Evolutionary conservation across 352 stramenopile genomes (phyloP), one percentile per base, ranked within the genome.

Genomic region (Pythium brachiatum): DNA sequence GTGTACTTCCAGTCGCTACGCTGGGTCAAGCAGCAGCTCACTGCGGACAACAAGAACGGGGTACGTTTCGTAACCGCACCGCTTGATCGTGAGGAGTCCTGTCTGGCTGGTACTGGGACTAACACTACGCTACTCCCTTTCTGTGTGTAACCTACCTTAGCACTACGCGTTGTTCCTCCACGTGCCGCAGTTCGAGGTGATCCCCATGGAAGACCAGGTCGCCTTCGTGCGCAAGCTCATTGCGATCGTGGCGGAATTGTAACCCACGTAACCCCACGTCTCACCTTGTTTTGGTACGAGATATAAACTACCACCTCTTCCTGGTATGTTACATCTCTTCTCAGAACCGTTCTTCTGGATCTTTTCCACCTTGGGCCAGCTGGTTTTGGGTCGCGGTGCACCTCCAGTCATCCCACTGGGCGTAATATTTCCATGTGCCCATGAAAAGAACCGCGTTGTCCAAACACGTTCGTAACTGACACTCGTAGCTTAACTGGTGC

Each of bases 1-100:
- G 84, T 92, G 16, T 95, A 91, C 76, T 95, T 81, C 64, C 66
- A 78, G 31, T 93, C 83, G 68, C 79, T 95, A 15, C 64, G 81
- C 36, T 90, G 83, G 81, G 64, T 72, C 61, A 81, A 89, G 36
- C 51, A 67, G 21, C 74, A 66, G 34, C 52, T 60, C 27, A 23
- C 16, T 25, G 55, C 82, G 26, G 64, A 60, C 20, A 56, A 41
- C 57, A 75, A 77, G 47, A 66, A 63, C 11, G 36, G 72, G 51
- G 73, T 86, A 64, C 50, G 26, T 53, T 13, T n/a, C n/a, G n/a
- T n/a, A n/a, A n/a, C n/a, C n/a, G n/a, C n/a, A n/a, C n/a, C n/a
- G n/a, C n/a, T n/a, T n/a, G n/a, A n/a, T n/a, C n/a, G n/a, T n/a
- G n/a, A n/a, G n/a, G n/a, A n/a, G n/a, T n/a, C n/a, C n/a, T n/a